Evolutionary conservation across 768 basidiomycete species (phyloP), one percentile per base, ranked within the genome.

Genomic region (Tricholomella constricta): DNA sequence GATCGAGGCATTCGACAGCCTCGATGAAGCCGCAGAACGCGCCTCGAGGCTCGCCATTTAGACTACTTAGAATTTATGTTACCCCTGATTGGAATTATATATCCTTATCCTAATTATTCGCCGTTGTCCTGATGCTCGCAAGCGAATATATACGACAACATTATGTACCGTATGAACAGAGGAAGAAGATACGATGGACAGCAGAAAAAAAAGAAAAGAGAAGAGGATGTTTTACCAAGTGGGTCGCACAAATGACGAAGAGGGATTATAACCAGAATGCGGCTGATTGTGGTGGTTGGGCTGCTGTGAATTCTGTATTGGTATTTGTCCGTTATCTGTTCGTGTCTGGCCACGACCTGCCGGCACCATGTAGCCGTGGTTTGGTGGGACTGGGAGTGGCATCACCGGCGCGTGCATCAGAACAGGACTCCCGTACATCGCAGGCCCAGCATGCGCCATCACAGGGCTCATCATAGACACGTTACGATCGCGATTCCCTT

Each of bases 1-100:
- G 75, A 99, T 99, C 66, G 85, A 88, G 68, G 83, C 97, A 31
- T 95, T 91, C 69, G 96, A 98, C 62, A 84, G 86, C 61, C 81
- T 98, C 23, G 97, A 98, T 63, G 91, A 94, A 57, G 96, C 96
- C 54, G 93, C 91, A 15, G 78, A 86, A 65, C 80, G 83, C 55
- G 91, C 92, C 40, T 91, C 88, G 42, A 72, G 88, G 69, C 69
- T 91, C 43, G 87, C 88, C 48, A 68, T 65, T 65, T 83, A 80
- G 72, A 69, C 58, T 7, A 34, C 53, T 54, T 67, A 55, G 48
- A 60, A 26, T 32, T 32, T 42, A 20, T 46, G 42, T 52, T 50
- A 57, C 47, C 50, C 51, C 48, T 45, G 35, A 48, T 52, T 53
- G 44, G 45, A 40, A 54, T 37, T 52, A 54, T 53, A 55, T 55